Evolutionary conservation across 345 rosid genomes (phyloP), one percentile per base, ranked within the genome.

Genomic region (Turnera subulata): DNA sequence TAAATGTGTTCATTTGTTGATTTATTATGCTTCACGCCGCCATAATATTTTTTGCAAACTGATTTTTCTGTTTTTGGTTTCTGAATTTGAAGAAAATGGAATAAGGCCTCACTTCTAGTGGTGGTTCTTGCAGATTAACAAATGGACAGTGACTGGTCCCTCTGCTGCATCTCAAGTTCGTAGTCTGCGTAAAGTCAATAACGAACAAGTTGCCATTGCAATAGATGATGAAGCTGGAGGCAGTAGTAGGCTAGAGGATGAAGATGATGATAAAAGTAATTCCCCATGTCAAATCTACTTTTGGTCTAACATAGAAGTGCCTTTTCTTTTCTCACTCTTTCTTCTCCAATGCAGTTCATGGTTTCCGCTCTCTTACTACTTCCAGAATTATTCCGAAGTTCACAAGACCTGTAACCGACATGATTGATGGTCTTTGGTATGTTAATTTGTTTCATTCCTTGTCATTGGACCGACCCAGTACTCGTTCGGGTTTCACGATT

Each of bases 251-350:
- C 60, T 93, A 78, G 94, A 93, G 69, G 97, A 82, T 61, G 88
- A 84, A 48, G 96, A 92, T 22, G 99, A 93, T 26, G 92, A 93
- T 64, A 93, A 93, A 89, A 94, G 96, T 89, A 78, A 61, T 39
- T 47, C 21, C 10, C 5, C 38, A 39, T 21, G 38, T 20, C n/a
- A 37, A 49, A 37, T 33, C 51, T 25, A 15, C 14, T 0, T 57
- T 11, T 26, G 19, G 12, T 44, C 33, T 10, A 33, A 43, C 3
- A 33, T 40, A 56, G 21, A 37, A 21, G 17, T 25, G 4, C 6
- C 11, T 18, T 58, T 43, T 18, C 29, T 33, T 32, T 32, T 53
- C 45, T 46, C 50, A 20, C 22, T 18, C 33, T 4, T 39, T 49
- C 17, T 53, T 55, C 51, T 42, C 55, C 57, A 39, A 26, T 42